Evolutionary conservation across 495 filamentous ascomycete species (phyloP), one percentile per base, ranked within the genome.

Genomic region (Xylaria scruposa): DNA sequence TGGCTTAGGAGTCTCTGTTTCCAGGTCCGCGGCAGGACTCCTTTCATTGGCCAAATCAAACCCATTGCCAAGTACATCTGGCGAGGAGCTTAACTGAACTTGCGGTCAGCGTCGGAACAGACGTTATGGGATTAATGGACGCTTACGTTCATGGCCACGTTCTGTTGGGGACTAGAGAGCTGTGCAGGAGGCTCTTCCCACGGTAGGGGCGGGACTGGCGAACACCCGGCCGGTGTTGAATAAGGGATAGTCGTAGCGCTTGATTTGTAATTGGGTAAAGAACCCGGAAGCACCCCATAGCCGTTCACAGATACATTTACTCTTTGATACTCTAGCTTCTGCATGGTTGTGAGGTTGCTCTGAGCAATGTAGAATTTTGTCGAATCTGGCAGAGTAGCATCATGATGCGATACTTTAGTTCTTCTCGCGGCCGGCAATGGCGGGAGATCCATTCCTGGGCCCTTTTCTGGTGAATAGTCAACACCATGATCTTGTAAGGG

Each of bases 331-430:
- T 79, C 72, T 3, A 78, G 74, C 62, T 78, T 79, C 38, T 79
- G 74, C 76, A 78, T 78, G 9, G 77, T 79, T 26, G 77, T 79
- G n/a, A 79, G 74, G 40, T 72, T 72, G 64, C 72, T 76, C 26
- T 73, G 76, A 13, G 77, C 69, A 66, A 79, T 65, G 68, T 79
- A 79, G 63, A 79, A 78, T 29, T 74, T 72, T 10, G 70, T 40
- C 21, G 67, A 31, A 10, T 76, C 71, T 12, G 47, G 68, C n/a
- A 73, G 24, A 29, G 40, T 53, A 38, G 68, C 42, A 24, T 71
- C 67, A 70, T 74, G 58, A 49, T 70, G 72, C 17, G 70, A 74
- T 36, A 71, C 21, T 17, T 72, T 70, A 8, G 62, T 65, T 31
- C 53, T 66, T 36, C 72, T 73, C 13, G 61, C 63, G 56, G 58